Conservation (phyloP, 1,284 basidiomycete species). For the Golubevia sp. region DNA sequence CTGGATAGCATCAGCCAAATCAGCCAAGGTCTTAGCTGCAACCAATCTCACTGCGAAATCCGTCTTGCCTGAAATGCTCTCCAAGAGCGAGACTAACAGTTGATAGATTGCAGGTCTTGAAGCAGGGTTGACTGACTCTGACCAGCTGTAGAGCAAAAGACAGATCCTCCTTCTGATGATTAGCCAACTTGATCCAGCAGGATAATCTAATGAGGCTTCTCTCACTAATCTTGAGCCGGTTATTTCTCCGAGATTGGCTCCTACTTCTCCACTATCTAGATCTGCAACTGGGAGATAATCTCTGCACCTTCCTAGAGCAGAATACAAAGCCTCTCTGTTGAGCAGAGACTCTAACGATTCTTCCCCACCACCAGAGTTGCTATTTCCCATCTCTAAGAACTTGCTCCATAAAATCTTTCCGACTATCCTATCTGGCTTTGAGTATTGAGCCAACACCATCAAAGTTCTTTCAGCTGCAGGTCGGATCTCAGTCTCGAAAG, state of each 20-base stretch:
- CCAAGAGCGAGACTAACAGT: constrained; percentile 41
- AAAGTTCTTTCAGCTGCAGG: constrained; percentile 52
- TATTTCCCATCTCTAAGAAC: constrained; percentile 21
- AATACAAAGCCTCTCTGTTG: constrained; percentile 50
- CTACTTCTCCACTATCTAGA: constrained; percentile 6
- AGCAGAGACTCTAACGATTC: constrained; percentile 30
- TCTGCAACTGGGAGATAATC: constrained; percentile 29
- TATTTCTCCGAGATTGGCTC: constrained; percentile 26
- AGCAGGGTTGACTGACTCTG: constrained; percentile 35
- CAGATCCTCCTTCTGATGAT: constrained; percentile 44
- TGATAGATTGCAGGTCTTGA: constrained; percentile 35
- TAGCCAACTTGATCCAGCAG: constrained; percentile 30
- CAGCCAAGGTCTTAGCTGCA: constrained; percentile 41
- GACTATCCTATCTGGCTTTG: constrained; percentile 30
- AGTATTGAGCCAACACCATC: constrained; percentile 33
- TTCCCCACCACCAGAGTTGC: constrained; percentile 7
- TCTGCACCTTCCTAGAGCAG: constrained; percentile 39
- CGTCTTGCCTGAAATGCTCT: constrained; percentile 20
- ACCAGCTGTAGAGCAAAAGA: constrained; percentile 53
- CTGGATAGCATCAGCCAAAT: constrained; percentile 48
- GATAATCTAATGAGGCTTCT: constrained; percentile 29
- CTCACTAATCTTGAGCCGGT: constrained; percentile 34
- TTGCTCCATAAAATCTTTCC: constrained; percentile 41
- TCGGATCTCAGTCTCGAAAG: constrained; percentile 43
- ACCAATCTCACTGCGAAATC: constrained; percentile 53